Evolutionary conservation across 495 filamentous ascomycete species (phyloP).

Genomic region (Trichoderma parareesei): DNA sequence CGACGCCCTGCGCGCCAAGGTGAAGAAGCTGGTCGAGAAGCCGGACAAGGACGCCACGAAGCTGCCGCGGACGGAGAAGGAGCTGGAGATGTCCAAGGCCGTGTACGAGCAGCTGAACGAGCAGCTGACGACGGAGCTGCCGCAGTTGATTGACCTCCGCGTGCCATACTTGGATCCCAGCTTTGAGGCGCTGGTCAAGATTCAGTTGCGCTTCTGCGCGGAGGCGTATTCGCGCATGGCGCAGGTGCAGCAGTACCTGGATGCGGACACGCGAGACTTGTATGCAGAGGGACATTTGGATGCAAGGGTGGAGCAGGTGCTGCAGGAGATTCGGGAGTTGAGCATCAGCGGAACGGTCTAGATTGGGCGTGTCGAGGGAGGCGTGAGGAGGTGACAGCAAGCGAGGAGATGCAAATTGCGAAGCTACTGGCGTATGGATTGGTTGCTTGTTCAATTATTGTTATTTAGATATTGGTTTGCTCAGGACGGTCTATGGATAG

Average conservation of each 20-base stretch:
- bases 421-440: constrained; percentile 4
- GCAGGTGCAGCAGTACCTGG: constrained; percentile 97
- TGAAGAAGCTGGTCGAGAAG: constrained; percentile 95
- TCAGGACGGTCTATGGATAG: constrained; percentile 5
- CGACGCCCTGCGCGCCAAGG: constrained; percentile 88
- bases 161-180: constrained; percentile 94
- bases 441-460: background rate
- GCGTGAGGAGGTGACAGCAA: background rate
- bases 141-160: constrained; percentile 94
- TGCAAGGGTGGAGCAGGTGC: constrained; percentile 83
- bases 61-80: constrained; percentile 87
- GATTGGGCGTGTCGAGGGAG: background rate
- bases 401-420: background rate
- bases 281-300: constrained; percentile 93
- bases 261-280: constrained; percentile 91
- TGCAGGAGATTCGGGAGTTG: constrained; percentile 94
- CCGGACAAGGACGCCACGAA: constrained; percentile 97
- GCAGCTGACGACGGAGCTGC: constrained; percentile 83
- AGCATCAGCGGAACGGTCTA: constrained; percentile 68
- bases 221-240: constrained; percentile 97
- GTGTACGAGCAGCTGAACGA: constrained; percentile 96
- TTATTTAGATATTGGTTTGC: constrained; percentile 5
- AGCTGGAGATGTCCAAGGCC: constrained; percentile 83
- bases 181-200: constrained; percentile 97
- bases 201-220: constrained; percentile 93